These are phyloP conservation scores for Roridomyces roridus DNA, from an alignment of 768 basidiomycete genomes.

Conservation along the genomic window DNA sequence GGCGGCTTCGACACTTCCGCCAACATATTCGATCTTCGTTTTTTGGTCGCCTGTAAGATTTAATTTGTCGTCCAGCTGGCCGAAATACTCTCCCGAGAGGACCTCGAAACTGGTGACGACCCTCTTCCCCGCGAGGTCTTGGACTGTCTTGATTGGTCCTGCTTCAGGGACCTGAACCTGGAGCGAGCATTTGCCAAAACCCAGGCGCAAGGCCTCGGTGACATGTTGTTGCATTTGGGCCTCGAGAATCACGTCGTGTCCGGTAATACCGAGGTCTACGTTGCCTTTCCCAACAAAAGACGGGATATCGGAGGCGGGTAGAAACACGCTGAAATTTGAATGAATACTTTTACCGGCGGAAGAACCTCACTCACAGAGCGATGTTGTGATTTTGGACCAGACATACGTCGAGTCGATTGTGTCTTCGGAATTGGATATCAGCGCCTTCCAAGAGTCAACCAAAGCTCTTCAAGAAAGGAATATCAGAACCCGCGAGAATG, in stretches of 20 bases:
- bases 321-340: conserved; percentile 76
- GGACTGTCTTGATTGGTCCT: conserved; percentile 68
- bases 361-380: conserved; percentile 90
- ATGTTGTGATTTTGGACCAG: conserved; percentile 94
- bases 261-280: conserved; percentile 96
- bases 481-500: conserved; percentile 71
- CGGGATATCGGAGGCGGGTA: conserved; percentile 96
- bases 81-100: conserved; percentile 83
- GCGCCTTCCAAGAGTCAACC: conserved; percentile 62
- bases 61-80: conserved; percentile 60
- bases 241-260: conserved; percentile 96
- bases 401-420: conserved; percentile 88
- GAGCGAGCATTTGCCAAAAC: conserved; percentile 90
- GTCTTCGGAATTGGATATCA: conserved; percentile 92
- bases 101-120: conserved; percentile 96
- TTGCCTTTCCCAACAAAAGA: conserved; percentile 98
- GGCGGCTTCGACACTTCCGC: conserved; percentile 97
- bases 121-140: conserved; percentile 88
- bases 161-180: conserved; percentile 91
- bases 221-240: conserved; percentile 81
- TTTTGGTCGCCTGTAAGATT: conserved; percentile 57
- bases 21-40: conserved; percentile 93
- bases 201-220: conserved; percentile 81
- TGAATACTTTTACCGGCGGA: not conserved
- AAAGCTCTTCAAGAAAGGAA: conserved; percentile 1